Base-by-base conservation (phyloP, 306 rosid genomes). In the Lathyrus sativus region DNA sequence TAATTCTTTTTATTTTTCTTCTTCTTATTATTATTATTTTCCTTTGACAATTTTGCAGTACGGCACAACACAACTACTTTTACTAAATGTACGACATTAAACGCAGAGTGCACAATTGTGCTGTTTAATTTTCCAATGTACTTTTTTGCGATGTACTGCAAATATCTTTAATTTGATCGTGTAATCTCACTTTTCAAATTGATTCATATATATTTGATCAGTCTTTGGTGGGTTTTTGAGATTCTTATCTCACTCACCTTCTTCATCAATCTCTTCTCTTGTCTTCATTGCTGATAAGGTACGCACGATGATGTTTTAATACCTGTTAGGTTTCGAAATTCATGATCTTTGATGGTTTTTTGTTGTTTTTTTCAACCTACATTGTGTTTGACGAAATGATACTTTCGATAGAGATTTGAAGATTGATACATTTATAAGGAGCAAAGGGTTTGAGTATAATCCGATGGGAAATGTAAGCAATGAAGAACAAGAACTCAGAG, bases 401-500 rank as follows among this genome's bases (percentile, higher is more conserved):
- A 5, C 38, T 33, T 33, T 33, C 38, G 8, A 5, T 33, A 33
- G 38, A 33, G 38, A 33, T 33, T 33, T 8, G 26, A 44, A 71
- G 71, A 70, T 33, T 76, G 74, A 29, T 57, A 72, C 46, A 19
- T 4, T 14, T 67, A 13, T 35, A n/a, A 18, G 18, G 22, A 38
- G 33, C 3, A 61, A 49, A 54, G 33, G 29, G 26, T 38, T 62
- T 76, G 74, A 35, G 9, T 63, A 50, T 35, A 33, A 26, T 49
- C 58, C 49, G 61, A 89, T 89, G 90, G 54, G 78, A 41, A 79
- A 28, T 56, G 10, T 19, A 8, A 69, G 58, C 73, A 53, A 31
- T 3, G 95, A 80, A 41, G 87, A 74, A 71, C 6, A 46, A 35
- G 85, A 76, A 75, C 7, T 61, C 7, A 39, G 18, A 35, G 85